Base-by-base conservation (phyloP, 106 monocot species). In the Dendrobium officinale region DNA sequence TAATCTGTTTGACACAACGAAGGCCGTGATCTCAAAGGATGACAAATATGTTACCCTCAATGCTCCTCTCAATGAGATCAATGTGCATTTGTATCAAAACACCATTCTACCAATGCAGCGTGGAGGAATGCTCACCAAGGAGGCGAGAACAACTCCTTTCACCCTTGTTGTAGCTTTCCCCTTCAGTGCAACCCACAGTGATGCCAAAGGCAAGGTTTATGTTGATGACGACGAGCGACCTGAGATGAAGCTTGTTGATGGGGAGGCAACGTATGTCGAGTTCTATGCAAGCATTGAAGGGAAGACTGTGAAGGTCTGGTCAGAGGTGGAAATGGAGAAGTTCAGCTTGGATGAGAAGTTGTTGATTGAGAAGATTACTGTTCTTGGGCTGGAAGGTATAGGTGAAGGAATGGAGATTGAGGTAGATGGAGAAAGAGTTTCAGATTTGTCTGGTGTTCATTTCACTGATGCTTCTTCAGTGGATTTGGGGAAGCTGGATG, bases 161-260 rank as follows among this genome's bases (percentile, higher is more conserved):
- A 91, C 99, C 0, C 85, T 99, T 0, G 88, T 95, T 22, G 91
- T 95, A 10, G 55, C 95, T 9, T 93, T 95, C 78, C 89, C 95
- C 0, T 55, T 86, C 1, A 88, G 84, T 0, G 84, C 91, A 17
- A 61, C 80, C 0, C 80, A 81, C 1, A 93, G 74, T 0, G 86
- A 90, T n/a, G 92, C 99, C 2, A 85, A 74, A 29, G 99, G 99
- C 31, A 83, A 77, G 20, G 84, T 95, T 72, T 99, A 85, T 51
- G 83, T 95, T 5, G 99, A 99, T 43, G 93, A 99, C 20, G 99
- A 99, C 19, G 95, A 95, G 86, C 84, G 88, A 29, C 95, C 95
- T 2, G 90, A 91, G 87, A 99, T 99, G 99, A 77, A 55, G 73
- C 78, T 99, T 10, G 85, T 79, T 20, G 91, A 93, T 1, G 99